Evolutionary conservation across 192 early-diverging fungal species (phyloP).

Genomic region (Coemansia sp.): DNA sequence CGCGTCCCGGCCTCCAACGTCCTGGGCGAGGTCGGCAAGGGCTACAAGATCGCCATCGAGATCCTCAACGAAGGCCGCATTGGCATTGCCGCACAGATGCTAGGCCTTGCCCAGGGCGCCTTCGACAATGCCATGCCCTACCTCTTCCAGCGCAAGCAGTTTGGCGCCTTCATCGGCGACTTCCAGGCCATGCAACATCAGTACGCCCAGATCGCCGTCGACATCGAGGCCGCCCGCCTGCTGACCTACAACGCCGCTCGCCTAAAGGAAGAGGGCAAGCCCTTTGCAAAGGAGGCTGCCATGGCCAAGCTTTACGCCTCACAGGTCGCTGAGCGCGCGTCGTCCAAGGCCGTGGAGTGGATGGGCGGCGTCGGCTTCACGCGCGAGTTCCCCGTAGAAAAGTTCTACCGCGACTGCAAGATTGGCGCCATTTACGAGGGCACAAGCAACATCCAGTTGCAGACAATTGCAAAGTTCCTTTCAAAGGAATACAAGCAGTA

Average conservation of each 20-base stretch:
- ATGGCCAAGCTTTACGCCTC: slow-evolving; percentile 97
- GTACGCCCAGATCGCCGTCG: slow-evolving; percentile 79
- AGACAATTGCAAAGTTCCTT: slow-evolving; percentile 78
- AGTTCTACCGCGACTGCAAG: slow-evolving; percentile 95
- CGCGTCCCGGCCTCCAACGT: slow-evolving; percentile 82
- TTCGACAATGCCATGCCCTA: slow-evolving; percentile 86
- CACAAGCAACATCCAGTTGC: slow-evolving; percentile 95
- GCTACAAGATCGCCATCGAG: slow-evolving; percentile 98
- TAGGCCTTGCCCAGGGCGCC: slow-evolving; percentile 93
- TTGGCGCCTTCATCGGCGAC: slow-evolving; percentile 72
- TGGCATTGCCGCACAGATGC: slow-evolving; percentile 98
- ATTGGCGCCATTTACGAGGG: slow-evolving; percentile 97
- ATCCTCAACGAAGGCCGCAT: slow-evolving; percentile 98
- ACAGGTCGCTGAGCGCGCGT: slow-evolving; percentile 88
- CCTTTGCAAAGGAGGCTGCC: slow-evolving; percentile 93
- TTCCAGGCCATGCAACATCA: slow-evolving; percentile 90
- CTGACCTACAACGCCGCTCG: slow-evolving; percentile 97
- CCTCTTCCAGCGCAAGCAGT: slow-evolving; percentile 94
- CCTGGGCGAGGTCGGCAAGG: slow-evolving; percentile 90
- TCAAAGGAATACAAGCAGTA: slow-evolving; percentile 30
- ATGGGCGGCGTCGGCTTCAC: slow-evolving; percentile 98
- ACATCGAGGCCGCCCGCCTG: slow-evolving; percentile 95
- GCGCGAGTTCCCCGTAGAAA: slow-evolving; percentile 83
- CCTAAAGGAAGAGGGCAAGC: slow-evolving; percentile 86
- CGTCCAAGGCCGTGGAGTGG: slow-evolving; percentile 93